Conservation (phyloP, 768 basidiomycete genomes). For the Boletus coccyginus region DNA sequence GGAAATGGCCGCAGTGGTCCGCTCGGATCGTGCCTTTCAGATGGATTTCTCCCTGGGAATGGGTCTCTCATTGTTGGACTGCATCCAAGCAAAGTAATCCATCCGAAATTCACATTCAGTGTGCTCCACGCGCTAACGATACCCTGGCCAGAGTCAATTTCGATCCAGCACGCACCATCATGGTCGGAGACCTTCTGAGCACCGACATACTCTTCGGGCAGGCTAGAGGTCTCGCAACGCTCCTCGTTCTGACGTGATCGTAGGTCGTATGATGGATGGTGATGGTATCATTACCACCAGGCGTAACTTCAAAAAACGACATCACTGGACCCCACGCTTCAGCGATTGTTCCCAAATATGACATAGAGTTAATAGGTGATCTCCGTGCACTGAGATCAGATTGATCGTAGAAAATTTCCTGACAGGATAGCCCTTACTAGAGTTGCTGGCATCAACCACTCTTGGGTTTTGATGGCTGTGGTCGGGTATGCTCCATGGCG, state of each 20-base stretch:
- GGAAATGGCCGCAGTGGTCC: too few species aligned
- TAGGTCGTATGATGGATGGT: background rate
- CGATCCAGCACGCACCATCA: constrained; percentile 83
- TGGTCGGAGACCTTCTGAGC: constrained; percentile 94
- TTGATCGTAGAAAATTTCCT: constrained; percentile 13
- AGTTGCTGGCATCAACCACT: constrained; percentile 14
- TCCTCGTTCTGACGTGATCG: constrained; percentile 75
- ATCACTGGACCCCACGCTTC: constrained; percentile 71
- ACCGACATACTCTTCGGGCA: constrained; percentile 96
- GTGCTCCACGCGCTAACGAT: constrained; percentile 7
- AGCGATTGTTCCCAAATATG: constrained; percentile 73
- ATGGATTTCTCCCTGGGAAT: constrained; percentile 77
- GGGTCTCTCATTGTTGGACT: constrained; percentile 86
- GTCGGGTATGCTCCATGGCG: constrained; percentile 37
- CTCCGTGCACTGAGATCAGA: constrained; percentile 43
- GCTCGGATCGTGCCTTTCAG: constrained; percentile 79
- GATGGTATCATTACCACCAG: constrained; percentile 36
- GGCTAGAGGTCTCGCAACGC: constrained; percentile 78
- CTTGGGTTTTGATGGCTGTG: constrained; percentile 22
- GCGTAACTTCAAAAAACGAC: constrained; percentile 73
- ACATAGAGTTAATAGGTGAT: constrained; percentile 81
- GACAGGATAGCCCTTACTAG: background rate
- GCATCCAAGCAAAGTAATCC: constrained; percentile 73
- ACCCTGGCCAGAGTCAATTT: constrained; percentile 65
- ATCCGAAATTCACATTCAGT: background rate